A percentile compares a stretch with the other conserved stretches of the same genome.
phyloP scores from a whole-genome alignment of 179 eudicot species.

The Patellifolia procumbens region DNA sequence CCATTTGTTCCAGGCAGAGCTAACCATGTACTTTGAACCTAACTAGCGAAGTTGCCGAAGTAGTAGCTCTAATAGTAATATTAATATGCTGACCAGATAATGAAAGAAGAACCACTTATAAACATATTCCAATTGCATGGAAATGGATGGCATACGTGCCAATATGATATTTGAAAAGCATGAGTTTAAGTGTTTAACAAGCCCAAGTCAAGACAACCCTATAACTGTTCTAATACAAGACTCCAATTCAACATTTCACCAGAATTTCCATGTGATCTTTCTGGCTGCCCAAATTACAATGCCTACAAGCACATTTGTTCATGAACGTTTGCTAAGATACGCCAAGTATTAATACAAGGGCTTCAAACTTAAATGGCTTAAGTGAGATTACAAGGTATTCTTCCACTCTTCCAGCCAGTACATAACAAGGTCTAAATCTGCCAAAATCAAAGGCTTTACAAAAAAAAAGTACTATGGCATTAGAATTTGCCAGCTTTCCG shows the following conservation, averaged over 20 bases:
- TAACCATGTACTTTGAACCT: neutral
- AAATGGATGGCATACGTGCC: neutral
- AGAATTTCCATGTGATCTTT: neutral
- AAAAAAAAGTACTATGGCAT: too few species aligned
- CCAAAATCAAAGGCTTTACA: neutral
- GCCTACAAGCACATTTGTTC: neutral
- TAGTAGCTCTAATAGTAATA: neutral
- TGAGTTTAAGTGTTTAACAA: too few species aligned
- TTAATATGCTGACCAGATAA: conserved; percentile 1
- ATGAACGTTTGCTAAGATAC: neutral
- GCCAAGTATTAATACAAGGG: neutral
- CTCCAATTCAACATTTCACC: neutral
- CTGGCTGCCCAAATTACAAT: neutral
- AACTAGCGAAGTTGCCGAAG: too few species aligned
- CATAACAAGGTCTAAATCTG: neutral
- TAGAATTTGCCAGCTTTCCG: neutral
- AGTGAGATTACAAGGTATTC: neutral
- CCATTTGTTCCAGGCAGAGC: neutral
- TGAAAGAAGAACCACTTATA: neutral
- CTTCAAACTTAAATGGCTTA: neutral
- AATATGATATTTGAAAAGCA: neutral
- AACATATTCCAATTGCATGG: neutral
- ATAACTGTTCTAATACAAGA: neutral
- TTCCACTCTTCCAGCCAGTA: neutral
- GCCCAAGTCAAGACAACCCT: neutral